phyloP scores from a whole-genome alignment of 257 asterid species.

The Nicotiana knightiana region DNA sequence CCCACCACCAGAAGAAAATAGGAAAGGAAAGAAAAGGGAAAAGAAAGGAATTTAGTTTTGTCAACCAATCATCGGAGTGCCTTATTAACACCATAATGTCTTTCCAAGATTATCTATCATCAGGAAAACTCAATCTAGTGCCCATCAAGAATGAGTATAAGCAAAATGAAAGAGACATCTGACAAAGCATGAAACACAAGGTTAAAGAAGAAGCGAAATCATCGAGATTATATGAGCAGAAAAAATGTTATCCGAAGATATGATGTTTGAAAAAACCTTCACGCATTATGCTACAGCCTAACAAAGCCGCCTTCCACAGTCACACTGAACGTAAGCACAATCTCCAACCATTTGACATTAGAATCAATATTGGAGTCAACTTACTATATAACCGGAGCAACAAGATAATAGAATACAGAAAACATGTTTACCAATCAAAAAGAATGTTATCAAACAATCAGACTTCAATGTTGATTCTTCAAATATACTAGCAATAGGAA shows the following conservation, averaged over 20 bases:
- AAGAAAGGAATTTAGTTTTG: neutral
- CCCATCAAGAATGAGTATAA: neutral
- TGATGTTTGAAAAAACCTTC: constrained; percentile 1
- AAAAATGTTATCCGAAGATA: neutral
- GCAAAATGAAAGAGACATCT: neutral
- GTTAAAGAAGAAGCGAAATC: neutral
- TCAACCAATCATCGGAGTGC: neutral
- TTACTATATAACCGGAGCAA: neutral
- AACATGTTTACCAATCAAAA: neutral
- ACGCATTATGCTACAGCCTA: neutral
- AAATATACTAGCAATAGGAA: constrained; percentile 6
- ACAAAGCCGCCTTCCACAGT: constrained; percentile 1
- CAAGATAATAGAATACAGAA: neutral
- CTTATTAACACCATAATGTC: neutral
- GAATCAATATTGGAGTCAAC: neutral
- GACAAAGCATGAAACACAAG: constrained; percentile 3
- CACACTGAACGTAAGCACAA: neutral
- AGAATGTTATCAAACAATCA: neutral
- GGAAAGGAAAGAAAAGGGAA: neutral
- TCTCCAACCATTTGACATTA: constrained; percentile 1
- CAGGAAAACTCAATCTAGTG: neutral
- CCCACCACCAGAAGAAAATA: neutral
- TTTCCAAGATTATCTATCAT: neutral
- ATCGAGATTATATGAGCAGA: neutral
- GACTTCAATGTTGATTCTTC: neutral